Evolutionary conservation across 2,329 filamentous ascomycete genomes (phyloP).

Genomic region (Epichloe sylvatica): DNA sequence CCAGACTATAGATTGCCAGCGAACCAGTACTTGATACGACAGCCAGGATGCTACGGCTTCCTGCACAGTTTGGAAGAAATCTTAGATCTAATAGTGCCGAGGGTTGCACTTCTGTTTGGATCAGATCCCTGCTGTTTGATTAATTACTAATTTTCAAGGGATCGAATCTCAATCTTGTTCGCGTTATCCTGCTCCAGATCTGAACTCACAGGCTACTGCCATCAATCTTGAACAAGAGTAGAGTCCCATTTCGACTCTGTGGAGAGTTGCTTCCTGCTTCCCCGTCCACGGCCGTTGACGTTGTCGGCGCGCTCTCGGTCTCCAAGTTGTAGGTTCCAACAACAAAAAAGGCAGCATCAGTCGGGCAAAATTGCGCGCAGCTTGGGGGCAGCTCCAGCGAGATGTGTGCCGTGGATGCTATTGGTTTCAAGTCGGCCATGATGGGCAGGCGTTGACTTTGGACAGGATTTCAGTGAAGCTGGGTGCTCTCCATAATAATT

Average conservation of each 20-base stretch:
- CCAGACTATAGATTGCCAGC: conserved; percentile 48
- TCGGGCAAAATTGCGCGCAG: conserved; percentile 61
- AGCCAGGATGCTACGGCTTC: conserved; percentile 43
- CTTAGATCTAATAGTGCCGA: conserved; percentile 76
- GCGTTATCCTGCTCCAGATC: background rate
- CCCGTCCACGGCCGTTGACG: conserved; percentile 6
- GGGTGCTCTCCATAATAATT: too few relatives aligned
- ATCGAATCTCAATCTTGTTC: background rate
- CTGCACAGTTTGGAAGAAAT: conserved; percentile 43
- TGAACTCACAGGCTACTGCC: conserved; percentile 40
- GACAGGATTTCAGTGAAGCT: too few relatives aligned
- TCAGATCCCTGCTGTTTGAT: conserved; percentile 6
- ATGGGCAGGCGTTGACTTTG: background rate
- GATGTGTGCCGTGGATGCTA: conserved; percentile 33
- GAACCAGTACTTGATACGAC: conserved; percentile 66
- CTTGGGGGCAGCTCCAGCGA: conserved; percentile 57
- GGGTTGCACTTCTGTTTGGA: conserved; percentile 48
- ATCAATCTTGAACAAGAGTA: conserved; percentile 50
- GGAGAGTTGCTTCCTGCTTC: conserved; percentile 18
- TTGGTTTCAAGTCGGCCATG: conserved; percentile 13
- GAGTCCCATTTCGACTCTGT: conserved; percentile 58
- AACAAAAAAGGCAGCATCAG: conserved; percentile 50
- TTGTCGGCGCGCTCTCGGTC: conserved; percentile 21
- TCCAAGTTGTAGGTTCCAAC: conserved; percentile 77
- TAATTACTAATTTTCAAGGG: background rate